Evolutionary conservation across 208 protist genomes (phyloP).

Genomic region (Crithidia expoeki): DNA sequence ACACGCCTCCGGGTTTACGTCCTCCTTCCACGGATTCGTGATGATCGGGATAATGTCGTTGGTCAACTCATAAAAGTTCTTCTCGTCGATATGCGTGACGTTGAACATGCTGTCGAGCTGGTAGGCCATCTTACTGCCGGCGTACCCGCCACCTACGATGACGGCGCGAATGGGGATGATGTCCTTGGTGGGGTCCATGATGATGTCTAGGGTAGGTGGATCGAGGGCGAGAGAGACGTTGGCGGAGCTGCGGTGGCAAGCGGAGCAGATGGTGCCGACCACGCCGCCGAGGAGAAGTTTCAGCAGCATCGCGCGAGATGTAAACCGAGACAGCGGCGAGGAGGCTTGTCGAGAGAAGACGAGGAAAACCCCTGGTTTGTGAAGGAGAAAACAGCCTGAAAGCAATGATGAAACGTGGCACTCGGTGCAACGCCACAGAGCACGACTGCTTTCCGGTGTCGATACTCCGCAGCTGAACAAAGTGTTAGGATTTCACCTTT

Average conservation of each 20-base stretch:
- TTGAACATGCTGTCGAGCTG: constrained; percentile 89
- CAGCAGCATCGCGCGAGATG: constrained; percentile 46
- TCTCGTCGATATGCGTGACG: constrained; percentile 86
- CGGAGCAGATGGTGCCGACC: constrained; percentile 48
- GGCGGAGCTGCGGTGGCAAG: constrained; percentile 25
- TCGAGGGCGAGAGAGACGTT: constrained; percentile 52
- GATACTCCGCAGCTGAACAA: no score
- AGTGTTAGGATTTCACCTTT: no score
- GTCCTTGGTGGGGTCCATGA: constrained; percentile 85
- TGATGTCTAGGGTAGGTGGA: constrained; percentile 62
- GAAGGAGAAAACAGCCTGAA: neutral
- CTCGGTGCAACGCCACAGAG: neutral
- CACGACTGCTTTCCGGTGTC: no score
- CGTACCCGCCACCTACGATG: constrained; percentile 85
- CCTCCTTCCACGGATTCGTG: constrained; percentile 63
- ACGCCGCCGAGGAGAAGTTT: constrained; percentile 48
- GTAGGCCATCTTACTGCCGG: constrained; percentile 74
- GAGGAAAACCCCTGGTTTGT: constrained; percentile 7
- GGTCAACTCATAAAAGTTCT: constrained; percentile 89
- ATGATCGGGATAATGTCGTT: constrained; percentile 84
- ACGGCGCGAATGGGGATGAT: constrained; percentile 73
- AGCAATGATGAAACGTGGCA: neutral
- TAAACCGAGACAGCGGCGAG: constrained; percentile 14
- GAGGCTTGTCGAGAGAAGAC: no score
- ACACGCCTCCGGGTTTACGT: constrained; percentile 66